These are phyloP conservation scores for Coemansia sp. DNA, from an alignment of 192 early-diverging fungal species.

Conservation along the genomic window DNA sequence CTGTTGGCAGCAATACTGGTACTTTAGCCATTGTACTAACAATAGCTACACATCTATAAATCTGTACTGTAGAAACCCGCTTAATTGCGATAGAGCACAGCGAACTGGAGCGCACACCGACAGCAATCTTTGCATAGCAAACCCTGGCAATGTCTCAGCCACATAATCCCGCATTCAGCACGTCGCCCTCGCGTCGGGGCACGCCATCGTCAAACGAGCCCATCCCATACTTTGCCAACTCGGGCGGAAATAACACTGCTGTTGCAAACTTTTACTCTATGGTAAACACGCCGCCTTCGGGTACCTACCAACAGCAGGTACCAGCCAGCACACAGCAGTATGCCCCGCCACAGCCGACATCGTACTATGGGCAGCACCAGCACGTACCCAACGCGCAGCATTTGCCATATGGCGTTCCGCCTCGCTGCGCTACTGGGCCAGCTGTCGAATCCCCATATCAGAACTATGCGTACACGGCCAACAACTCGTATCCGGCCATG, in stretches of 20 bases:
- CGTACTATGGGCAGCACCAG: conserved; percentile 1
- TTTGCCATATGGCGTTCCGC: conserved; percentile 21
- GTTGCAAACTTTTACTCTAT: conserved; percentile 23
- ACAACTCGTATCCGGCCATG: neutral
- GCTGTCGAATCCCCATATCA: conserved; percentile 33
- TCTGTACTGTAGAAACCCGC: neutral
- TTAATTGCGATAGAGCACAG: neutral
- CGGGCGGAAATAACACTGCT: neutral
- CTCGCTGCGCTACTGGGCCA: conserved; percentile 48
- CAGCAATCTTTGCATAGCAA: neutral
- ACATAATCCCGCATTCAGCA: neutral
- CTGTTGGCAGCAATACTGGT: neutral
- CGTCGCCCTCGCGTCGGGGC: conserved; percentile 42
- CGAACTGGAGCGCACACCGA: neutral
- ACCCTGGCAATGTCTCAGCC: conserved; percentile 8
- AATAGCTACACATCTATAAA: neutral
- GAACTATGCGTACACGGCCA: conserved; percentile 12
- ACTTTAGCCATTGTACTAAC: neutral
- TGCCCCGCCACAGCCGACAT: conserved; percentile 2
- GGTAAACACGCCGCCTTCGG: conserved; percentile 4
- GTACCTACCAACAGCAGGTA: neutral
- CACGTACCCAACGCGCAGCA: neutral
- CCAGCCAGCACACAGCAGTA: conserved; percentile 6
- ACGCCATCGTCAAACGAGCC: conserved; percentile 46
- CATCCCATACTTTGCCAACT: conserved; percentile 42